phyloP scores from a whole-genome alignment of 139 green algal species.

The Micromonas pusilla region DNA sequence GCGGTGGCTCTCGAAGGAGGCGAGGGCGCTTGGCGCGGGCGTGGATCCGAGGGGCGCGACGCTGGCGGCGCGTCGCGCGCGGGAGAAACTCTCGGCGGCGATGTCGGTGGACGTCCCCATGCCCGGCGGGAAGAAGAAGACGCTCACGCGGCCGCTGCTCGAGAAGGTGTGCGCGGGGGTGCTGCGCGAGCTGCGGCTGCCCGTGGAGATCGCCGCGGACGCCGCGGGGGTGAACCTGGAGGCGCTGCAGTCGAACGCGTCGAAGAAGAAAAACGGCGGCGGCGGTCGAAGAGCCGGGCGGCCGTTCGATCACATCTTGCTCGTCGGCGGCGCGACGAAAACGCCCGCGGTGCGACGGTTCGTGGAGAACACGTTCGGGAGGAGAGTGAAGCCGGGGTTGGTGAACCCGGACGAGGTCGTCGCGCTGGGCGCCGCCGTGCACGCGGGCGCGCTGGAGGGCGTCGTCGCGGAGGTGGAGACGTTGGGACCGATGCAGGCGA shows the following conservation, averaged over 20 bases:
- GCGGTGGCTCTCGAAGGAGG: constrained; percentile 35
- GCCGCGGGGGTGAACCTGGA: constrained; percentile 23
- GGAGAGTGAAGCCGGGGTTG: not conserved
- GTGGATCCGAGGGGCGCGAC: constrained; percentile 18
- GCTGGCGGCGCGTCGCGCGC: not conserved
- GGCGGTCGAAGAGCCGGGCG: not conserved
- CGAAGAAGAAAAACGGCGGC: not conserved
- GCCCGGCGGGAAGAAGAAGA: not conserved
- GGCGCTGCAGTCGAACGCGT: not conserved
- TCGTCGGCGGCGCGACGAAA: constrained; percentile 24
- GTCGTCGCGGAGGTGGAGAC: constrained; percentile 11
- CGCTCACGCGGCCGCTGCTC: constrained; percentile 18
- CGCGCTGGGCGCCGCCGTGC: constrained; percentile 13
- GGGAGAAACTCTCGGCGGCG: not conserved
- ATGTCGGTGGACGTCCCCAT: not conserved
- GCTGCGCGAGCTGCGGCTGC: constrained; percentile 21
- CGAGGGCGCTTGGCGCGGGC: not conserved
- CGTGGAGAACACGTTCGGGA: constrained; percentile 9
- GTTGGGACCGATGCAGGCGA: constrained; percentile 9
- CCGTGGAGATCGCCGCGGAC: constrained; percentile 1
- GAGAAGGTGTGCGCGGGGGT: constrained; percentile 20
- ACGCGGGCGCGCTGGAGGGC: not conserved
- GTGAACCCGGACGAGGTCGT: constrained; percentile 28
- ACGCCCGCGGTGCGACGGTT: constrained; percentile 11
- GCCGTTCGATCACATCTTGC: constrained; percentile 13